Evolutionary conservation across 2,329 filamentous ascomycete genomes (phyloP).

Genomic region (Fusarium dimerum): DNA sequence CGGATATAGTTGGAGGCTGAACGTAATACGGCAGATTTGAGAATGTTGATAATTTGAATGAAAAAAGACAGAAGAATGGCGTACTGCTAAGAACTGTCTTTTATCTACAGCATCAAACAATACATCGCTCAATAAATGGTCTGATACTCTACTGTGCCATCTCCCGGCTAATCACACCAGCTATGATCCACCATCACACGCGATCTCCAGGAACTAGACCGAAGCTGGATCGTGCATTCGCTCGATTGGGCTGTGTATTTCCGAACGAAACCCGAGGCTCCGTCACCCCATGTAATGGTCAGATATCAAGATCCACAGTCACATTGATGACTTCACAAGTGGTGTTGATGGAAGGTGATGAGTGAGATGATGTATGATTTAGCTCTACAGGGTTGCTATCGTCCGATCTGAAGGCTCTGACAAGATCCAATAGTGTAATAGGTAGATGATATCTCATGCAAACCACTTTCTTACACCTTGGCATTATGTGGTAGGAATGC

Average conservation of each 20-base stretch:
- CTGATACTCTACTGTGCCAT: neutral
- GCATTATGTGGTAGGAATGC: neutral
- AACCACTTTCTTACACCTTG: neutral
- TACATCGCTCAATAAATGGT: neutral
- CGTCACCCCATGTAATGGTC: too few relatives aligned
- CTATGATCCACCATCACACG: neutral
- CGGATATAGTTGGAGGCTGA: neutral
- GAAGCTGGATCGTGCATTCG: neutral
- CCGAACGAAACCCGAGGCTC: neutral
- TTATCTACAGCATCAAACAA: neutral
- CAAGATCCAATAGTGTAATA: too few relatives aligned
- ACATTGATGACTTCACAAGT: too few relatives aligned
- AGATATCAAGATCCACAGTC: too few relatives aligned
- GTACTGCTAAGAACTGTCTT: neutral
- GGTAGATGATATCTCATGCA: too few relatives aligned
- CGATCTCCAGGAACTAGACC: neutral
- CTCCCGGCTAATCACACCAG: neutral
- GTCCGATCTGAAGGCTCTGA: too few relatives aligned
- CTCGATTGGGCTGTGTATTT: neutral
- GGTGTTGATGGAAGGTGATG: too few relatives aligned
- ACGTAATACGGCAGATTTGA: neutral
- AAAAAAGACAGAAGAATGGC: neutral
- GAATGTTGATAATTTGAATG: neutral
- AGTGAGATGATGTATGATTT: too few relatives aligned
- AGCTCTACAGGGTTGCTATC: too few relatives aligned